These are phyloP conservation scores for Nymphaea thermarum DNA, from an alignment of 164 flowering plant species.

Conservation along the genomic window DNA sequence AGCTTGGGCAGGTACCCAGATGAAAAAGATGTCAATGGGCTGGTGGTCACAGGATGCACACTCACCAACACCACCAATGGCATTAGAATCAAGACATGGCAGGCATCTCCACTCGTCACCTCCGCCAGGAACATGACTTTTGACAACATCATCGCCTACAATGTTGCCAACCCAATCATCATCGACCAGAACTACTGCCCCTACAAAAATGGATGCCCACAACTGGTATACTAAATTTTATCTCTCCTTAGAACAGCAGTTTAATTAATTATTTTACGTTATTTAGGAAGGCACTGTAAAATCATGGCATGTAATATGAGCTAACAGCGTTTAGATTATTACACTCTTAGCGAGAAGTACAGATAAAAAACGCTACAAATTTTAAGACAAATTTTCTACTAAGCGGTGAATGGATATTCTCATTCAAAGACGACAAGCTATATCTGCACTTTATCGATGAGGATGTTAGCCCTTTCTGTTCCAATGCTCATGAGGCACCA, in stretches of 20 bases:
- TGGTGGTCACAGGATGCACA: constrained; percentile 34
- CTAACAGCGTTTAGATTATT: background rate
- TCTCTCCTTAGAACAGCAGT: constrained; percentile 10
- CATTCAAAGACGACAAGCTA: background rate
- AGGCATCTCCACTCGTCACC: constrained; percentile 36
- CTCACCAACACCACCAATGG: constrained; percentile 41
- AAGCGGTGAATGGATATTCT: too few species aligned
- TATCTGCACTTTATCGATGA: too few species aligned
- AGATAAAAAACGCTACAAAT: too few species aligned
- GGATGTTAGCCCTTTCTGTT: too few species aligned
- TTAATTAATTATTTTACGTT: background rate
- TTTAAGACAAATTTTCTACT: too few species aligned
- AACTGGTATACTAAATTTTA: background rate
- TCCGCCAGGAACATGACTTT: constrained; percentile 45
- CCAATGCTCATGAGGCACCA: too few species aligned
- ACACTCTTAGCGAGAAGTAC: background rate
- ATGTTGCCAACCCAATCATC: constrained; percentile 51
- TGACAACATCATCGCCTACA: constrained; percentile 41
- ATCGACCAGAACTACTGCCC: constrained; percentile 57
- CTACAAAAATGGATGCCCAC: constrained; percentile 16
- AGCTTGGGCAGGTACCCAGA: constrained; percentile 43
- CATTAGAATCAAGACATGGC: constrained; percentile 64
- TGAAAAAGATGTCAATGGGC: constrained; percentile 41
- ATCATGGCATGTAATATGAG: background rate
- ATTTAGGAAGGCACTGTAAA: background rate